phyloP scores from a whole-genome alignment of 352 stramenopile species.

The Pseudoperonospora humuli region DNA sequence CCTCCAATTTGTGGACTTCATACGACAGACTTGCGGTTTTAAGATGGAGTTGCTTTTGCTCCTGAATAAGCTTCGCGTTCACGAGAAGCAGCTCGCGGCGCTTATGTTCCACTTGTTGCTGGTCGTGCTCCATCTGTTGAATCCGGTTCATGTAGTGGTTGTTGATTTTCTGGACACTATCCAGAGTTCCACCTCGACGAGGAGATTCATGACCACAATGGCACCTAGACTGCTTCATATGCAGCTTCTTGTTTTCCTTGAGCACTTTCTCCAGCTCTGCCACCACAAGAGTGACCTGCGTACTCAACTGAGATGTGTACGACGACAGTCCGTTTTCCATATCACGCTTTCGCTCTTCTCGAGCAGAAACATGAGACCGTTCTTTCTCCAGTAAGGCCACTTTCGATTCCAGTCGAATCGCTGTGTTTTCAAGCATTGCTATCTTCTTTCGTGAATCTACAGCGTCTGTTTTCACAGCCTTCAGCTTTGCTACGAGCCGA shows the following conservation, averaged over 20 bases:
- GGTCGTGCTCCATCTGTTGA: constrained; percentile 40
- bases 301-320: constrained; percentile 32
- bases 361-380: constrained; percentile 24
- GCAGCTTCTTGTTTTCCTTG: constrained; percentile 34
- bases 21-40: constrained; percentile 18
- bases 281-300: constrained; percentile 32
- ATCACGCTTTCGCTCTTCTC: constrained; percentile 31
- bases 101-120: constrained; percentile 39
- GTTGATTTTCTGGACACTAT: constrained; percentile 19
- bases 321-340: constrained; percentile 20
- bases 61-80: constrained; percentile 60
- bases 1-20: constrained; percentile 35
- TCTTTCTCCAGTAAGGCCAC: constrained; percentile 43
- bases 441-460: constrained; percentile 16
- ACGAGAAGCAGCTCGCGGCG: constrained; percentile 53
- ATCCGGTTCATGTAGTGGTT: constrained; percentile 39
- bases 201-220: constrained; percentile 5
- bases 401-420: constrained; percentile 37
- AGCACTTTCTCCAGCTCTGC: constrained; percentile 40
- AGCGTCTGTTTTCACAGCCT: constrained; percentile 30
- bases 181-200: not conserved
- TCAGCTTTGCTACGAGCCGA: constrained; percentile 32
- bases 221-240: constrained; percentile 15
- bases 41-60: constrained; percentile 48
- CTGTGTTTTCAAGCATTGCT: constrained; percentile 23